Evolutionary conservation across 352 stramenopile genomes (phyloP), one percentile per base, ranked within the genome.

Genomic region (Pilasporangium apinafurcum): DNA sequence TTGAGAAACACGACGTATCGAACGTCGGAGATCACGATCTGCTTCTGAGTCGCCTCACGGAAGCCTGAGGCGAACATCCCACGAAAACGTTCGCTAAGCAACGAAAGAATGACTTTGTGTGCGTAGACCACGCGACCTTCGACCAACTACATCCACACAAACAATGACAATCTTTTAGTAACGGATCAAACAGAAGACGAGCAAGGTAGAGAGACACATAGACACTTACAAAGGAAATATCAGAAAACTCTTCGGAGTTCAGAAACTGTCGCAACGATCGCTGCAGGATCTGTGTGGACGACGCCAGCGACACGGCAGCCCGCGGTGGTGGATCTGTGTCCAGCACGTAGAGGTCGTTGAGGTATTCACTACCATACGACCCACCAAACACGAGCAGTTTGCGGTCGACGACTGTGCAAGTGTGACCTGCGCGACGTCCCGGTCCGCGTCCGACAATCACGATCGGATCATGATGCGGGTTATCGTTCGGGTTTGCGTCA

Each of bases 21-120:
- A 36, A 92, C 88, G 56, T 96, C 84, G 0, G 84, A 80, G 18
- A 98, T 85, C 29, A 86, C 73, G 50, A 98, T 97, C 53, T 92
- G 58, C 32, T 61, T 57, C 43, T 84, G 61, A 22, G 64, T 64
- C 29, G 80, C 66, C 53, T 98, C 93, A 1, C 82, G 79, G 55
- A 98, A 98, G 14, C 88, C 83, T 14, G 83, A 76, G 24, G 83
- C 95, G 64, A 98, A 98, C 92, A 98, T 98, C 17, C 83, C 86
- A 36, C 89, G 76, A 56, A 98, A 98, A 16, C 86, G 91, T 46
- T 96, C 90, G 29, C 90, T 98, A 13, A 95, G 64, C 7, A 95
- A 68, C 18, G 87, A 96, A 27, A 98, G 50, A 8, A 98, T 86
- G 29, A 98, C 63, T 36, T 97, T 97, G 71, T 98, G 93, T 22